Evolutionary conservation across 805 yeast species (phyloP), one percentile per base, ranked within the genome.

Genomic region (Teunomyces tritomae): DNA sequence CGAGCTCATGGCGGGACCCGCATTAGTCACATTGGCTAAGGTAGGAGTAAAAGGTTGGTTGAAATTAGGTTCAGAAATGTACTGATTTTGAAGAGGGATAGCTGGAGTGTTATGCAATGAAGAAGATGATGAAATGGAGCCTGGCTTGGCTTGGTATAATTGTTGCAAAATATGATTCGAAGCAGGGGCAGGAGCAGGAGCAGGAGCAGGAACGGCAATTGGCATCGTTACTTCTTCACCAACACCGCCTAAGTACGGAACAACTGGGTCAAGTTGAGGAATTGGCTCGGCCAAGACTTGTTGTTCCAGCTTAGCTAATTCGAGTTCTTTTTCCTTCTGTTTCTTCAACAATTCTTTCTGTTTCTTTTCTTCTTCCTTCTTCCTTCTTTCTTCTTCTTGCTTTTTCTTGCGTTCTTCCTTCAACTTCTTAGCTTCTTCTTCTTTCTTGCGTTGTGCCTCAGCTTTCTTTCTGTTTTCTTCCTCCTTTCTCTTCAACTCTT

Each of bases 141-240:
- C 54, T 10, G 70, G 70, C 36, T 61, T 67, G 10, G 69, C 68
- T 16, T 59, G 71, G 51, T 65, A 69, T 33, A 65, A 62, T 54
- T 63, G 74, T 39, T 64, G 70, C 48, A 68, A 54, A 24, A 67
- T 48, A 41, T 61, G 69, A 43, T 64, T 62, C 5, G 32, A n/a
- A 11, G 40, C 24, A 14, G 40, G 13, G n/a, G 34, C 28, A 13
- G 32, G 16, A 4, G 43, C 5, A 2, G 45, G 39, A 20, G 27
- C 35, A 8, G 40, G 9, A 24, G 34, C 17, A 8, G 32, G 16
- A 4, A 34, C 5, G 2, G 45, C 43, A 20, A 29, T 35, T 9
- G 35, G 36, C 37, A 28, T 29, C 4, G 41, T 16, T 8, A 40
- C 41, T 26, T 48, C 45, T 16, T 46, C 39, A 17, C 10, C 11